Evolutionary conservation across 345 rosid genomes (phyloP).

Genomic region (Salix udensis): DNA sequence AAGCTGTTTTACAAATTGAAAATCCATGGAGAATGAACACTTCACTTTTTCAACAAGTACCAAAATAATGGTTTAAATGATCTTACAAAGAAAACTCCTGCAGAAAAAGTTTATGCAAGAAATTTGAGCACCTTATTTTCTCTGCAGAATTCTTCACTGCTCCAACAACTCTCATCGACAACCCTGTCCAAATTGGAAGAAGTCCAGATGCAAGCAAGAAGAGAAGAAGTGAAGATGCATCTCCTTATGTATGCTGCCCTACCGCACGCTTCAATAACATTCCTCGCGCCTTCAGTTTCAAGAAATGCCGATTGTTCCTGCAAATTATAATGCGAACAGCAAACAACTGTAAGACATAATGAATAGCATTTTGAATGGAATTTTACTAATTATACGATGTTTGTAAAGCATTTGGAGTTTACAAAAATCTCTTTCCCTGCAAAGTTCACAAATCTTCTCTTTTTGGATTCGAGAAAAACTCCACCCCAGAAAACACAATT

Average conservation of each 20-base stretch:
- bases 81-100: not conserved
- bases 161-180: conserved; percentile 34
- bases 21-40: not conserved
- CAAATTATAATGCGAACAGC: not conserved
- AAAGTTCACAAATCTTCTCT: not conserved
- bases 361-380: not conserved
- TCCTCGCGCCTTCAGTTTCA: conserved; percentile 33
- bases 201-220: conserved; percentile 37
- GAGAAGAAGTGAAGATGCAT: conserved; percentile 42
- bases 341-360: not conserved
- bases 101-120: not conserved
- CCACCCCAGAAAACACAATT: too few relatives aligned
- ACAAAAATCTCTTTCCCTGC: not conserved
- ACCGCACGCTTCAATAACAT: conserved; percentile 40
- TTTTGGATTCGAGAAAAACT: too few relatives aligned
- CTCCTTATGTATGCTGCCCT: conserved; percentile 31
- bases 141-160: conserved; percentile 36
- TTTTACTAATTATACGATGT: not conserved
- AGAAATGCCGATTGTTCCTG: conserved; percentile 37
- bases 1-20: conserved; percentile 21
- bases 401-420: not conserved
- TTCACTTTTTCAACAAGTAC: not conserved
- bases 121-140: conserved; percentile 26
- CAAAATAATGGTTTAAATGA: not conserved
- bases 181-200: not conserved